A percentile compares a stretch with the other conserved stretches of the same genome.
Conservation (phyloP, 306 rosid species). For the Canavalia ensiformis region DNA sequence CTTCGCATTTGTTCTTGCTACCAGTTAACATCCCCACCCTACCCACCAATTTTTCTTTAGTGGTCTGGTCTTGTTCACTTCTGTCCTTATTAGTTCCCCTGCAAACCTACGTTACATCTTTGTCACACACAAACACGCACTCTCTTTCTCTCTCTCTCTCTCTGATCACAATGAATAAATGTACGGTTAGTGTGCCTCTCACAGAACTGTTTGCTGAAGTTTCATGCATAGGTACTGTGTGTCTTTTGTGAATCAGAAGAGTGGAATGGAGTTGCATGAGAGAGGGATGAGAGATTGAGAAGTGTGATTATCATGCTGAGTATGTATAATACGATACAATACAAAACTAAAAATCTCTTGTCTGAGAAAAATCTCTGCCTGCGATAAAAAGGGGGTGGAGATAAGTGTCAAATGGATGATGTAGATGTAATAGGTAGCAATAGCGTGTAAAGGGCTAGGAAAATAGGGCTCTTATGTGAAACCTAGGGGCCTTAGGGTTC, state of each 20-base stretch:
- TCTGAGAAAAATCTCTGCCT: conserved; percentile 53
- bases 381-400: not conserved
- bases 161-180: conserved; percentile 57
- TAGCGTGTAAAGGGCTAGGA: conserved; percentile 40
- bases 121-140: conserved; percentile 60
- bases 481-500: conserved; percentile 58
- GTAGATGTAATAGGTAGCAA: conserved; percentile 31
- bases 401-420: conserved; percentile 31
- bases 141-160: conserved; percentile 45
- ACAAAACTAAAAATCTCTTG: conserved; percentile 33
- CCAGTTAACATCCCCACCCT: conserved; percentile 28
- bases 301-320: conserved; percentile 45
- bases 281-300: conserved; percentile 53
- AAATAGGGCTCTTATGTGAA: conserved; percentile 45
- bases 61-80: conserved; percentile 54
- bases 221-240: conserved; percentile 68
- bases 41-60: conserved; percentile 52
- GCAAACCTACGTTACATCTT: conserved; percentile 71
- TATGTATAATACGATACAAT: conserved; percentile 6
- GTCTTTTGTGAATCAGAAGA: conserved; percentile 65
- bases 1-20: conserved; percentile 26
- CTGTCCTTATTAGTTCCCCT: conserved; percentile 60
- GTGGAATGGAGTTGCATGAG: conserved; percentile 58
- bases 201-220: conserved; percentile 72
- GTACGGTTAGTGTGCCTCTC: conserved; percentile 66